phyloP scores from a whole-genome alignment of 129 eudicot species.

The Erigeron canadensis region DNA sequence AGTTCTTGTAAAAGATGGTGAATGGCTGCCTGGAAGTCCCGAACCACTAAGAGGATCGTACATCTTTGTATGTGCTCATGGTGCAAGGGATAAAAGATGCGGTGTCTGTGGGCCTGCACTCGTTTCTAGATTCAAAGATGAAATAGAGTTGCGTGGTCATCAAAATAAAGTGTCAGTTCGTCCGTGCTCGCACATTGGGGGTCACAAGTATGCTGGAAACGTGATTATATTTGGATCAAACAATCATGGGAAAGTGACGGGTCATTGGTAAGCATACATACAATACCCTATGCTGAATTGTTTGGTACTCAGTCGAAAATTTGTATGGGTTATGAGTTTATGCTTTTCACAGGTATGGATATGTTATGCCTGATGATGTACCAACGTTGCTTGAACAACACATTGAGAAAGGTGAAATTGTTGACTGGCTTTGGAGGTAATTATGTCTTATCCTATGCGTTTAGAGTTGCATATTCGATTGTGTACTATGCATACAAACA shows the following conservation, averaged over 20 bases:
- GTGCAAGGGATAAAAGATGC: slow-evolving; percentile 80
- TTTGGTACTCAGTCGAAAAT: slow-evolving; percentile 1
- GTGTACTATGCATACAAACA: background rate
- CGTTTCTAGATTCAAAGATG: slow-evolving; percentile 70
- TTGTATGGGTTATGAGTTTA: background rate
- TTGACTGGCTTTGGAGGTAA: slow-evolving; percentile 91
- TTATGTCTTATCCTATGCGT: background rate
- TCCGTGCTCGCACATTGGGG: slow-evolving; percentile 96
- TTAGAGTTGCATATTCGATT: background rate
- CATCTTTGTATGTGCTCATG: slow-evolving; percentile 95
- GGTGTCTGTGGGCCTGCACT: slow-evolving; percentile 89
- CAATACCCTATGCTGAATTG: background rate
- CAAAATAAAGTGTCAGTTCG: slow-evolving; percentile 82
- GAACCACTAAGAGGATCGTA: slow-evolving; percentile 77
- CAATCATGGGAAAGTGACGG: slow-evolving; percentile 56
- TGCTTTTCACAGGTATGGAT: slow-evolving; percentile 74
- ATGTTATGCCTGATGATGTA: slow-evolving; percentile 93
- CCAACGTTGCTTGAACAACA: slow-evolving; percentile 78
- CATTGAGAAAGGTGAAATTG: slow-evolving; percentile 82
- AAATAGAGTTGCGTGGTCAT: slow-evolving; percentile 69
- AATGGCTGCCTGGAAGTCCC: slow-evolving; percentile 95
- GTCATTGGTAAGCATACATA: slow-evolving; percentile 65
- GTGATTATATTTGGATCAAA: slow-evolving; percentile 77
- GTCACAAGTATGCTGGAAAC: slow-evolving; percentile 93
- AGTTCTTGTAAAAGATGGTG: slow-evolving; percentile 91